Conservation (phyloP, 2,329 filamentous ascomycete species). For the Trichoderma gracile region DNA sequence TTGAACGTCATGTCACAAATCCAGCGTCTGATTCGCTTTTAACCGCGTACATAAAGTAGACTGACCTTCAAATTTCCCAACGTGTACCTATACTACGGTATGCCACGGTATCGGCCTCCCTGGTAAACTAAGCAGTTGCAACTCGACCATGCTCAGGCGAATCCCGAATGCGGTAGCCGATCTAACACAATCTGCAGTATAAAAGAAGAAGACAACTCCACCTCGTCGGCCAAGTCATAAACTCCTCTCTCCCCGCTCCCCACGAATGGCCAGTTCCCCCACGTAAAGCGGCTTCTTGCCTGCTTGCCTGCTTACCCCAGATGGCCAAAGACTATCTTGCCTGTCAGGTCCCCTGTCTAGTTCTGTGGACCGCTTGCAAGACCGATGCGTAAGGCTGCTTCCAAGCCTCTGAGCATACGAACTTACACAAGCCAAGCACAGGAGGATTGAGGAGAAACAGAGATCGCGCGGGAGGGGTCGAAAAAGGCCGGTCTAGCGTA, state of each 20-base stretch:
- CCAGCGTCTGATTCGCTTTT: not conserved
- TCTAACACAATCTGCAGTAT: not conserved
- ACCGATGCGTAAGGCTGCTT: not conserved
- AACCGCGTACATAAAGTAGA: not conserved
- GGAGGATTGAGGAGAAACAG: not conserved
- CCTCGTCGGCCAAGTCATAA: not conserved
- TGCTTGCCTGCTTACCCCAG: not conserved
- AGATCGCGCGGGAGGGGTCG: not conserved
- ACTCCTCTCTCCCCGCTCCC: not conserved
- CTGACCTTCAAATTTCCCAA: not conserved
- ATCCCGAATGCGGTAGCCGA: not conserved
- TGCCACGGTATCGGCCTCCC: not conserved
- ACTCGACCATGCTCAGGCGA: slow-evolving; percentile 5
- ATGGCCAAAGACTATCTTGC: not conserved
- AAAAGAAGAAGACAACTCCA: not conserved
- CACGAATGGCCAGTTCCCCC: slow-evolving; percentile 3
- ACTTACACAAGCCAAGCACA: not conserved
- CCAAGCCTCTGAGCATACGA: not conserved
- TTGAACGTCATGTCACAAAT: too few relatives aligned
- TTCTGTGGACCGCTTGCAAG: not conserved
- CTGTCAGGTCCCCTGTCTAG: not conserved
- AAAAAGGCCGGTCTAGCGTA: not conserved
- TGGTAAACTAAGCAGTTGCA: not conserved
- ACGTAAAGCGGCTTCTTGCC: slow-evolving; percentile 15
- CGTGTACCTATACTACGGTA: not conserved